Base-by-base conservation (phyloP, 2,329 filamentous ascomycete genomes). In the Aureobasidium zeae region DNA sequence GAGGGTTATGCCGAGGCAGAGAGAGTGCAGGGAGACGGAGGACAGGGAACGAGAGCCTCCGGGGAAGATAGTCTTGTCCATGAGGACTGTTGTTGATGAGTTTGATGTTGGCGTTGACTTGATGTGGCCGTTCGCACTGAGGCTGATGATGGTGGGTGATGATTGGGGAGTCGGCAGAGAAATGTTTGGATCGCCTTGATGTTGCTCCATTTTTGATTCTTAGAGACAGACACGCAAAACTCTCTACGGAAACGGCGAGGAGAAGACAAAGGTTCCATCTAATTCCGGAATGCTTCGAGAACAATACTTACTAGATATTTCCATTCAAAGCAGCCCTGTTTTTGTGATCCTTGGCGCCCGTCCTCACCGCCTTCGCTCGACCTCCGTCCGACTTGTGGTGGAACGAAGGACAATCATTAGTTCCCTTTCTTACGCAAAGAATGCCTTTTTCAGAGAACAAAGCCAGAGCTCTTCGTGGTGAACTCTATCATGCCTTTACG, bases 401-500 rank as follows among this genome's bases (percentile, higher is more conserved):
- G n/a, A n/a, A n/a, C n/a, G n/a, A n/a, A n/a, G n/a, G n/a, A n/a
- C n/a, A n/a, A n/a, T n/a, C n/a, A n/a, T n/a, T n/a, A n/a, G n/a
- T n/a, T n/a, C n/a, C n/a, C n/a, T n/a, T n/a, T n/a, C n/a, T n/a
- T n/a, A n/a, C n/a, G n/a, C n/a, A n/a, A n/a, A n/a, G 24, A 13
- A 41, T 41, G 37, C 15, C 28, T 24, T 4, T 17, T 34, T 60
- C 59, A 11, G 59, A 62, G 36, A 63, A 63, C 50, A 55, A 55
- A 38, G 51, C 53, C 12, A 55, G 60, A 16, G 41, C 50, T 8
- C 50, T 60, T 3, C 51, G 54, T n/a, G 60, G 60, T 19, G 57
- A 89, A 58, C 71, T 89, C 9, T 88, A 86, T 61, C 73, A 79
- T 53, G 77, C 82, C 30, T 88, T 88, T 56, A 75, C 76, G 1